Base-by-base conservation (phyloP, 2,329 filamentous ascomycete genomes). In the Proliferodiscus dingleyae region DNA sequence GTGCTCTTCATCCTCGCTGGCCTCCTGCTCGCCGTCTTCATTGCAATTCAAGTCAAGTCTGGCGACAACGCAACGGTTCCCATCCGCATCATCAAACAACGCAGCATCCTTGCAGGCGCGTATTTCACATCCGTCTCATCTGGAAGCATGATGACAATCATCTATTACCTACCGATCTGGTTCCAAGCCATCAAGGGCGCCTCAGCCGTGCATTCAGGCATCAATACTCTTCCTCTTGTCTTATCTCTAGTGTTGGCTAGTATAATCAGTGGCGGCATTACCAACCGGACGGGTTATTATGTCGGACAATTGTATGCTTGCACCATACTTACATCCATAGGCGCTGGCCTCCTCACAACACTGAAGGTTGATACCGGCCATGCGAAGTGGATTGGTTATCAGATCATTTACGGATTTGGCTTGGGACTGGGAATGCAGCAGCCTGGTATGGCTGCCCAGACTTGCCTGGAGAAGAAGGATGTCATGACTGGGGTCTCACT, bases 121-220 rank as follows among this genome's bases (percentile, higher is more conserved):
- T 55, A 55, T 24, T 67, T 64, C 49, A 50, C 64, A 2, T 46
- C 61, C 36, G 64, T 63, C 37, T 54, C 68, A 23, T 38, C 52
- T 2, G 53, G 52, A 15, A 38, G 54, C 3, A 62, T 60, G 50
- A 68, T 62, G 44, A 28, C 79, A 45, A 78, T 82, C 45, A 68
- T 67, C 47, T 69, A 72, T 24, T 67, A 67, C 34, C 64, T 72
- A 32, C 68, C 75, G 28, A 65, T 72, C 42, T 73, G 67, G 63
- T 73, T 74, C 54, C 71, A 75, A 50, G 69, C 68, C 4, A 66
- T 72, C 49, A 66, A 68, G 42, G 64, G 64, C 4, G 63, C 68
- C 10, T 63, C 65, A 3, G 54, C 56, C 9, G 54, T 66, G 68
- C 71, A 60, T 23, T 62, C 64, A 16, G 61, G 66, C 22, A 59